Percentiles rank a stretch among this genome's conserved stretches.
Evolutionary conservation across 1,284 basidiomycete species (phyloP).

Genomic region (Laetiporus sulphureus): DNA sequence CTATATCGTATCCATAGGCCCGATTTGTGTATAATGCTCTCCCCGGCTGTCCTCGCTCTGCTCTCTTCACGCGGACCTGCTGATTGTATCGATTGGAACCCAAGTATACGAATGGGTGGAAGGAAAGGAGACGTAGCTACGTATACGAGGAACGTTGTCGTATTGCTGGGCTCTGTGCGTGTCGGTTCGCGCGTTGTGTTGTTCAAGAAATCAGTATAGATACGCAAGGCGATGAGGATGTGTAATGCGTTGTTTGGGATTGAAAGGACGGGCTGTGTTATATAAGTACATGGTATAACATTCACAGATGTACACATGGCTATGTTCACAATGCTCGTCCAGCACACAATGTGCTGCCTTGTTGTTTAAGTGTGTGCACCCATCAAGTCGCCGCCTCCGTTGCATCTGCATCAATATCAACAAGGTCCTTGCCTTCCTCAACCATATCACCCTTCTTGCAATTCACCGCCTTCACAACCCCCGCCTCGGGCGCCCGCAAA

Average conservation of each 20-base stretch:
- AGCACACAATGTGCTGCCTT: no score
- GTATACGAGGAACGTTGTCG: no score
- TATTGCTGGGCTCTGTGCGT: no score
- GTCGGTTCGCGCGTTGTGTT: no score
- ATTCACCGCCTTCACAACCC: slow-evolving; percentile 65
- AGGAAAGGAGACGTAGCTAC: background rate
- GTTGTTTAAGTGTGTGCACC: no score
- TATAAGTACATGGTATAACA: no score
- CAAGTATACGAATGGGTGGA: background rate
- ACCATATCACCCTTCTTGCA: slow-evolving; percentile 84
- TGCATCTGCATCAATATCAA: background rate
- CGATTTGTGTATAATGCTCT: slow-evolving; percentile 1
- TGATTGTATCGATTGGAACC: background rate
- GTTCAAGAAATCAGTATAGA: background rate
- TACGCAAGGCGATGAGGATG: background rate
- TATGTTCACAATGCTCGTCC: no score
- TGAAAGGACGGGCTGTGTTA: no score
- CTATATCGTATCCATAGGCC: background rate
- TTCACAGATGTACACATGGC: no score
- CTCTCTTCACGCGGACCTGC: no score
- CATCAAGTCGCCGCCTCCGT: no score
- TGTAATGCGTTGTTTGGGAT: background rate
- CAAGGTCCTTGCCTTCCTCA: slow-evolving; percentile 62
- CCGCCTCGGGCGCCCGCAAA: slow-evolving; percentile 62
- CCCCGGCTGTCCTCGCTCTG: no score